These are phyloP conservation scores for Cryptosporidium tyzzeri DNA, from an alignment of 169 alveolate genomes.

Conservation along the genomic window DNA sequence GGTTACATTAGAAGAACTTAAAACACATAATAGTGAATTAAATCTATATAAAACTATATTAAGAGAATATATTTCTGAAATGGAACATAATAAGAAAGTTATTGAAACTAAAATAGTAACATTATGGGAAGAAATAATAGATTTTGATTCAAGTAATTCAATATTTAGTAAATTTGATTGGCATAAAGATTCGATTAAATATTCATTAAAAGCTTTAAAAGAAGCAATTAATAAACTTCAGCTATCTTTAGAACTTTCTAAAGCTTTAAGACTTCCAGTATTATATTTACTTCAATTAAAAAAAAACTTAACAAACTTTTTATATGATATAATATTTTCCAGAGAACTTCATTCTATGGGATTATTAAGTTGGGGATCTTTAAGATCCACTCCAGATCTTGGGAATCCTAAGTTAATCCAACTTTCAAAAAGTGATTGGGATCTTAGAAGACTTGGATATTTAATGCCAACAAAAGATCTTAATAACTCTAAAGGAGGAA, in stretches of 20 bases:
- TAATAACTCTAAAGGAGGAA: background rate
- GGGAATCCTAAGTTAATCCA: conserved; percentile 46
- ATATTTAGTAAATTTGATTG: conserved; percentile 37
- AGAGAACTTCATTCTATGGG: conserved; percentile 66
- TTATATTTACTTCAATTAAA: conserved; percentile 30
- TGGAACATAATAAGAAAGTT: background rate
- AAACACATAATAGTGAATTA: background rate
- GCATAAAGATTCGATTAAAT: conserved; percentile 15
- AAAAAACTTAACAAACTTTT: conserved; percentile 6
- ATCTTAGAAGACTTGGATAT: conserved; percentile 22
- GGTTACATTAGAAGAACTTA: conserved; percentile 7
- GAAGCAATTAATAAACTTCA: conserved; percentile 14
- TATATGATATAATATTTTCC: conserved; percentile 49
- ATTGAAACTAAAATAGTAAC: background rate
- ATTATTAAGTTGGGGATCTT: conserved; percentile 47
- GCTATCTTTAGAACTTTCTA: conserved; percentile 47
- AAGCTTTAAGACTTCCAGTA: conserved; percentile 68
- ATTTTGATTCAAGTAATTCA: background rate
- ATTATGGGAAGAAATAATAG: conserved; percentile 28
- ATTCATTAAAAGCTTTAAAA: background rate
- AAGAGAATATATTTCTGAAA: background rate
- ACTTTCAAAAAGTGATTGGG: conserved; percentile 68
- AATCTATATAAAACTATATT: background rate
- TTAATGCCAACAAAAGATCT: background rate
- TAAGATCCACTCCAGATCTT: conserved; percentile 27